Base-by-base conservation (phyloP, 176 grass and related monocot species). In the Avena sativa region DNA sequence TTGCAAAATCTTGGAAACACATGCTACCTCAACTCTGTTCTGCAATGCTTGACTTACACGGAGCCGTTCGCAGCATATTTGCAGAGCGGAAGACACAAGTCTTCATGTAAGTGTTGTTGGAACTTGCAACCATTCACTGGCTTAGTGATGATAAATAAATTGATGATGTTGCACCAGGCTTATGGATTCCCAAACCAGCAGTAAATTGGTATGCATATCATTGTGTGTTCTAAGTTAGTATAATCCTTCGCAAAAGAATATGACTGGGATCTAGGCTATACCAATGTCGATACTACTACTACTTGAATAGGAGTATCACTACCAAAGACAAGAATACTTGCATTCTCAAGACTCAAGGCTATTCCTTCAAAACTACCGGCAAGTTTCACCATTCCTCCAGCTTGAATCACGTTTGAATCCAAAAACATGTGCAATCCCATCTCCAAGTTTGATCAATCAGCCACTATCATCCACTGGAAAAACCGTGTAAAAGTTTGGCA, bases 41-140 rank as follows among this genome's bases (percentile, higher is more conserved):
- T 98, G 69, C 97, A 99, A 87, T 99, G 97, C 79, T 80, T 99
- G 83, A 99, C 97, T 52, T 96, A 99, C 55, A 99, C 94, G 2
- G 97, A 99, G 66, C 97, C 97, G 5, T 99, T 99, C 25, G 97
- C 94, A n/a, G 97, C 97, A 20, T 96, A 99, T 89, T 85, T 99
- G 80, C 97, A 91, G 83, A 99, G 97, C n/a, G 94, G 97, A 32
- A 94, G 90, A 80, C 97, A 99, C 78, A 94, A 87, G 84, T 94
- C 87, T 61, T 93, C 94, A 82, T 99, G 97, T 96, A 92, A 93
- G 97, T 91, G 81, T 71, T 77, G 57, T 77, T 61, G 66, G 62
- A 82, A 44, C 55, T 61, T 34, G 76, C 75, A 75, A 19, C 26
- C 56, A 23, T 32, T 62, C 77, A 82, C 63, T 9, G 23, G 8